A percentile compares a stretch with the other conserved stretches of the same genome.
These are phyloP conservation scores for Ceratobasidium sp. DNA, from an alignment of 1,284 basidiomycete species.

Conservation along the genomic window DNA sequence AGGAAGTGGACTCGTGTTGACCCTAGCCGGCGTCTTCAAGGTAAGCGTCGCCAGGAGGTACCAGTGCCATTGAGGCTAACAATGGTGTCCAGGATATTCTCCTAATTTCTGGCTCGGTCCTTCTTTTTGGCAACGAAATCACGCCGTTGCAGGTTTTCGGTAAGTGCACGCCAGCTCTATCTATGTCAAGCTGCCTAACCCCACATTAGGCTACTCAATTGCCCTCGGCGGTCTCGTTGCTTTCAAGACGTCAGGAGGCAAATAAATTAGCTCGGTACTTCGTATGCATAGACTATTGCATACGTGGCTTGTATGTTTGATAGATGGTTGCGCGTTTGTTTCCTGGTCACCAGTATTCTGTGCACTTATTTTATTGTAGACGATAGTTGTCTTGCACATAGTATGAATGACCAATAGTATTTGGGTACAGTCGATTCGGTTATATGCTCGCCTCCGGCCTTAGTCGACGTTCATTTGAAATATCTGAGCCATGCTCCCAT, in stretches of 20 bases:
- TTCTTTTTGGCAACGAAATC: constrained; percentile 80
- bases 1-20: constrained; percentile 86
- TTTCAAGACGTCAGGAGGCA: constrained; percentile 80
- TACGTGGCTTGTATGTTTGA: constrained; percentile 28
- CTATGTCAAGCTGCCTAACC: background rate
- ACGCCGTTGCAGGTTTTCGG: constrained; percentile 88
- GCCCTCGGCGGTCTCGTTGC: constrained; percentile 80
- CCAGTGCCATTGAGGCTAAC: constrained; percentile 1
- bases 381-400: constrained; percentile 21
- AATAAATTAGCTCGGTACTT: constrained; percentile 49
- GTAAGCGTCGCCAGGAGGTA: constrained; percentile 50
- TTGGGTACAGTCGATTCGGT: constrained; percentile 7
- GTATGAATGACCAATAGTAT: constrained; percentile 10
- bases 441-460: no score
- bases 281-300: constrained; percentile 2
- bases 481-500: no score
- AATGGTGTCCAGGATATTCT: constrained; percentile 77
- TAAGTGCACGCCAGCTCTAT: constrained; percentile 50
- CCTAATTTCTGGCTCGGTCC: constrained; percentile 86
- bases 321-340: constrained; percentile 29
- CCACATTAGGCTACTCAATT: constrained; percentile 71
- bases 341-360: constrained; percentile 11
- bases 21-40: constrained; percentile 94
- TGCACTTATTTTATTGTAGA: constrained; percentile 31
- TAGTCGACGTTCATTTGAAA: no score